Percentiles rank a stretch among this genome's conserved stretches.
phyloP scores from a whole-genome alignment of 495 filamentous ascomycete genomes.

The Bathelium albidoporum region DNA sequence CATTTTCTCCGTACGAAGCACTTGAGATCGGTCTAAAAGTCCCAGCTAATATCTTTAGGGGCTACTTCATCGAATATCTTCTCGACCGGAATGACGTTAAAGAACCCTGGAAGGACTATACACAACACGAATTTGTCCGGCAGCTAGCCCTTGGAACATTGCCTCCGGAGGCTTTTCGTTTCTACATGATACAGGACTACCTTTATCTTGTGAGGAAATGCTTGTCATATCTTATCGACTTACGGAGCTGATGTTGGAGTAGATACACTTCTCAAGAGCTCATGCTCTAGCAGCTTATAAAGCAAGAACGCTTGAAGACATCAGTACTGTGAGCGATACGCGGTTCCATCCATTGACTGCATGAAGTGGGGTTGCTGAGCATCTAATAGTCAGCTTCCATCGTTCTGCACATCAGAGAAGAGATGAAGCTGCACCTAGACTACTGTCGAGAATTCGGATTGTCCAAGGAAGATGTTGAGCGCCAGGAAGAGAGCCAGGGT shows the following conservation, averaged over 20 bases:
- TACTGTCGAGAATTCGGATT: constrained; percentile 77
- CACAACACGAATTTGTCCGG: constrained; percentile 69
- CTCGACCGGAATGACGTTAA: constrained; percentile 65
- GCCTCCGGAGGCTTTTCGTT: constrained; percentile 62
- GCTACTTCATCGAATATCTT: constrained; percentile 73
- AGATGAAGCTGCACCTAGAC: constrained; percentile 68
- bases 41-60: constrained; percentile 39
- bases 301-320: constrained; percentile 59
- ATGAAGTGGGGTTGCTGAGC: constrained; percentile 14
- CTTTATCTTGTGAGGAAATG: constrained; percentile 60
- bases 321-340: constrained; percentile 44
- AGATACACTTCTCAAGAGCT: constrained; percentile 79
- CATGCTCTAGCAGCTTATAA: constrained; percentile 81
- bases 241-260: constrained; percentile 9
- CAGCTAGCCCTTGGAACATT: constrained; percentile 66
- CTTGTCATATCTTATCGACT: neutral
- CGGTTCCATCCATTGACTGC: neutral
- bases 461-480: constrained; percentile 62
- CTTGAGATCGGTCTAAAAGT: neutral
- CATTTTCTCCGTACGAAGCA: constrained; percentile 65
- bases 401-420: constrained; percentile 62
- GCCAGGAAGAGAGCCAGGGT: constrained; percentile 64
- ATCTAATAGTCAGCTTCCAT: constrained; percentile 51
- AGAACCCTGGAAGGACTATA: constrained; percentile 58
- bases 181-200: constrained; percentile 84